Evolutionary conservation across 2,329 filamentous ascomycete species (phyloP).

Genomic region (Pleoardoris graminearum): DNA sequence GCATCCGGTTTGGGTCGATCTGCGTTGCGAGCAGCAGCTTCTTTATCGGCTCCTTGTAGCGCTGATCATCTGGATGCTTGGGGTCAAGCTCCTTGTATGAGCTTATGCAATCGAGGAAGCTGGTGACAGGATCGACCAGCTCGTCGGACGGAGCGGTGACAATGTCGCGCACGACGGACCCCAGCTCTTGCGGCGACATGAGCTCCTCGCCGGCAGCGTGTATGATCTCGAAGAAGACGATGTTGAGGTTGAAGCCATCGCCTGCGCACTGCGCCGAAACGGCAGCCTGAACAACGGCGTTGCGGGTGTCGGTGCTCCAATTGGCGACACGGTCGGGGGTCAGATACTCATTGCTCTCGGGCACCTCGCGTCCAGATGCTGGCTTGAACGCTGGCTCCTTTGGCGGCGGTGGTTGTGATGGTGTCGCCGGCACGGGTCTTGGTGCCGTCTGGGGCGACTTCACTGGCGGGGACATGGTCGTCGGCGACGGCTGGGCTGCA

Average conservation of each 20-base stretch:
- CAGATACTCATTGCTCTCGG: slow-evolving; percentile 74
- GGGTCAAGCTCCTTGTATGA: slow-evolving; percentile 60
- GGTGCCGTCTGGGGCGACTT: slow-evolving; percentile 22
- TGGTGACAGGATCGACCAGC: slow-evolving; percentile 53
- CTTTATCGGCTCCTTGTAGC: slow-evolving; percentile 58
- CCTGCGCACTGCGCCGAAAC: slow-evolving; percentile 67
- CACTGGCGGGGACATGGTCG: slow-evolving; percentile 36
- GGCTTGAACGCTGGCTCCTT: slow-evolving; percentile 43
- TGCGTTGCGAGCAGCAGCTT: slow-evolving; percentile 72
- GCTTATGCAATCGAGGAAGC: slow-evolving; percentile 83
- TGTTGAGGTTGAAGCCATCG: slow-evolving; percentile 69
- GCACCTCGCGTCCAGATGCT: slow-evolving; percentile 20
- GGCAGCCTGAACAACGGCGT: slow-evolving; percentile 68
- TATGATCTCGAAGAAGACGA: slow-evolving; percentile 83
- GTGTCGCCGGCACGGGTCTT: slow-evolving; percentile 24
- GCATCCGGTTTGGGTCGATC: slow-evolving; percentile 73
- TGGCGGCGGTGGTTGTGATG: slow-evolving; percentile 17
- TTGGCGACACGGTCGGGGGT: slow-evolving; percentile 68
- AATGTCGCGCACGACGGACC: slow-evolving; percentile 73
- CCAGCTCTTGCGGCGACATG: slow-evolving; percentile 69
- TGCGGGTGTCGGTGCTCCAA: slow-evolving; percentile 71
- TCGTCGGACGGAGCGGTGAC: slow-evolving; percentile 57
- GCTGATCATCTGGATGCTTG: slow-evolving; percentile 63
- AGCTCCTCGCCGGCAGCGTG: slow-evolving; percentile 72
- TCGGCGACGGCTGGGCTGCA: slow-evolving; percentile 34